Percentiles rank a stretch among this genome's conserved stretches.
phyloP scores from a whole-genome alignment of 306 rosid genomes.

The Quercus engelmannii region DNA sequence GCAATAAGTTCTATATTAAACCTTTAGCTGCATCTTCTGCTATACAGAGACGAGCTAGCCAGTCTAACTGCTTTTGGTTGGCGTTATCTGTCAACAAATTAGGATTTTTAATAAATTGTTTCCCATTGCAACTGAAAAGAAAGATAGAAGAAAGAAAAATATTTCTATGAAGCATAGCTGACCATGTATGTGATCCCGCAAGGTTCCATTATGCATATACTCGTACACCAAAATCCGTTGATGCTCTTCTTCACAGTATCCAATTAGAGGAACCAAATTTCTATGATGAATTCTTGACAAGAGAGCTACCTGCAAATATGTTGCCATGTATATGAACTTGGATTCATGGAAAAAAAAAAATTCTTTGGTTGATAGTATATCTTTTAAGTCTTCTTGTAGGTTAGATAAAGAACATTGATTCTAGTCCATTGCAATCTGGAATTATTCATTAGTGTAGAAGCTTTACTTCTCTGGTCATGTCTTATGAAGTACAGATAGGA shows the following conservation, averaged over 20 bases:
- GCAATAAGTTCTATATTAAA: constrained; percentile 26
- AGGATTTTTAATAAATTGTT: neutral
- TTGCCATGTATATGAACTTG: constrained; percentile 22
- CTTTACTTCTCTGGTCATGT: neutral
- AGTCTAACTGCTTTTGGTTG: constrained; percentile 54
- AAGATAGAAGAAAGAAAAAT: constrained; percentile 5
- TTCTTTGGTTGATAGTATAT: neutral
- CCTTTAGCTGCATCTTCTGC: constrained; percentile 99
- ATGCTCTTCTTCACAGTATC: constrained; percentile 91
- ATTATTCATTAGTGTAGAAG: neutral
- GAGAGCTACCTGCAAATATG: constrained; percentile 74
- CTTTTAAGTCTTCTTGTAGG: neutral
- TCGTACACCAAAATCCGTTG: constrained; percentile 84
- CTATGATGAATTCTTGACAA: constrained; percentile 95
- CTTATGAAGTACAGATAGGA: neutral
- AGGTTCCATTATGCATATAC: constrained; percentile 95
- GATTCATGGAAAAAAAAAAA: neutral
- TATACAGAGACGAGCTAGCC: constrained; percentile 77
- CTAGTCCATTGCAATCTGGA: neutral
- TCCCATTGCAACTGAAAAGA: constrained; percentile 15
- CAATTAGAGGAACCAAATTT: constrained; percentile 94
- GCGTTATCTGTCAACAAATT: constrained; percentile 49
- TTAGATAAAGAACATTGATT: neutral
- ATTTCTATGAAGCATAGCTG: neutral
- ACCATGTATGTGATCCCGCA: constrained; percentile 89